phyloP scores from a whole-genome alignment of 805 yeast species.

The Ogataea haglerorum region DNA sequence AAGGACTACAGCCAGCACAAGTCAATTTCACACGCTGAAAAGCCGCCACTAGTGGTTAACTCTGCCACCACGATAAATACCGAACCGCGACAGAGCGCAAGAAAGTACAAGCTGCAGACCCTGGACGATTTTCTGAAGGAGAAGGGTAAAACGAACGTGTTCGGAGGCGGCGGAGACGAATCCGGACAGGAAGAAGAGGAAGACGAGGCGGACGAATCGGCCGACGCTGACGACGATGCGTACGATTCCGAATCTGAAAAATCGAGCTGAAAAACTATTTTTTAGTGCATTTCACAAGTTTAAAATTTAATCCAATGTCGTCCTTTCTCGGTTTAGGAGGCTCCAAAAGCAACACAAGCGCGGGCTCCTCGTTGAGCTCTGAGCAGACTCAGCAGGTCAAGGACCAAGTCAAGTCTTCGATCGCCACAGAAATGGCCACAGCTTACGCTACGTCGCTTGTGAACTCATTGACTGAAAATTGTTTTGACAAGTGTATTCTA shows the following conservation, averaged over 20 bases:
- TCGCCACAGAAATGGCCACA: slow-evolving; percentile 81
- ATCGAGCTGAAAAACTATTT: background rate
- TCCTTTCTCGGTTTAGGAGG: slow-evolving; percentile 33
- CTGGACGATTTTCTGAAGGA: slow-evolving; percentile 73
- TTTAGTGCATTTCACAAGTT: slow-evolving; percentile 2
- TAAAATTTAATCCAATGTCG: slow-evolving; percentile 21
- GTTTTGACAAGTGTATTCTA: slow-evolving; percentile 74
- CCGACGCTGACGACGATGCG: slow-evolving; percentile 28
- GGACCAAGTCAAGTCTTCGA: slow-evolving; percentile 62
- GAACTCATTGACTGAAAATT: slow-evolving; percentile 78
- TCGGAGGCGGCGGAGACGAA: slow-evolving; percentile 22
- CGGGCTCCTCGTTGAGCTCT: slow-evolving; percentile 10
- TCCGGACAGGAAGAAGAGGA: slow-evolving; percentile 25
- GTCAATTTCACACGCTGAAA: slow-evolving; percentile 20
- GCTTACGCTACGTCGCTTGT: slow-evolving; percentile 88
- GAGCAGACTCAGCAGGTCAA: slow-evolving; percentile 45
- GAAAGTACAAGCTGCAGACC: slow-evolving; percentile 63
- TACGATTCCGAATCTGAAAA: slow-evolving; percentile 12
- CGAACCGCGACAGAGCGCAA: slow-evolving; percentile 16
- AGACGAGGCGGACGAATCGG: slow-evolving; percentile 26
- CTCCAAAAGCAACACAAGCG: slow-evolving; percentile 12
- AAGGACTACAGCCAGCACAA: slow-evolving; percentile 38
- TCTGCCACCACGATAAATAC: background rate
- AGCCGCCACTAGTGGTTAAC: background rate
- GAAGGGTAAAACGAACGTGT: slow-evolving; percentile 40